Percentiles rank a stretch among this genome's conserved stretches.
Conservation (phyloP, 2,329 filamentous ascomycete species). For the Septoria linicola region DNA sequence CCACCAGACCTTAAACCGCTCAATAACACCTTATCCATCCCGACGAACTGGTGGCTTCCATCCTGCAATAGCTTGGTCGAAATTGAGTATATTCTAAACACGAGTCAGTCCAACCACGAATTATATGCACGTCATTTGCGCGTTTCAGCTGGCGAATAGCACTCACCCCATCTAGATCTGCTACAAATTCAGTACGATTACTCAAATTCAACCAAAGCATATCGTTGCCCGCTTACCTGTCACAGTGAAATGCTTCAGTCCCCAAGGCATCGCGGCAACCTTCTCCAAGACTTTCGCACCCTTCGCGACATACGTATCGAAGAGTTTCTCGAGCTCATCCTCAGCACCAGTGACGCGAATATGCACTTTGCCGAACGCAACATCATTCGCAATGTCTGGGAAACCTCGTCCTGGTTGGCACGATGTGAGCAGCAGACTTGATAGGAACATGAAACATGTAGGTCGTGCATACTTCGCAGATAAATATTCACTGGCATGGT, state of each 20-base stretch:
- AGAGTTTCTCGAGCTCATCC: slow-evolving; percentile 15
- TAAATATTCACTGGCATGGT: slow-evolving; percentile 13
- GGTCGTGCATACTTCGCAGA: slow-evolving; percentile 12
- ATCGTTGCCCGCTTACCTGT: slow-evolving; percentile 8
- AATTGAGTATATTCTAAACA: slow-evolving; percentile 17
- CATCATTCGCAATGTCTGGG: slow-evolving; percentile 14
- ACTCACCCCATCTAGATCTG: slow-evolving; percentile 12
- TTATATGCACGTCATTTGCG: neutral
- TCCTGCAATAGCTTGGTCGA: slow-evolving; percentile 14
- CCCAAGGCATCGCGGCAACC: slow-evolving; percentile 14
- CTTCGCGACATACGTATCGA: slow-evolving; percentile 1
- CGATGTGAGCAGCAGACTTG: no score
- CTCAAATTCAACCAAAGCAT: no score
- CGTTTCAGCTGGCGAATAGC: neutral
- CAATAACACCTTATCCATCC: no score
- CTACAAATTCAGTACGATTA: neutral
- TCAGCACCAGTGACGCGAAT: slow-evolving; percentile 15
- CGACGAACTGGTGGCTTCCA: neutral
- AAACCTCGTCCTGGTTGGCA: slow-evolving; percentile 16
- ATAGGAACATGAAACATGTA: no score
- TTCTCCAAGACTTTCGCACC: slow-evolving; percentile 13
- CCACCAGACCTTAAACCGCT: no score
- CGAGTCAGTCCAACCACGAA: slow-evolving; percentile 1
- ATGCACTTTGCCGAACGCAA: slow-evolving; percentile 19
- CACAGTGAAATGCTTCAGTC: slow-evolving; percentile 17